Percentiles rank a stretch among this genome's conserved stretches.
Evolutionary conservation across 768 basidiomycete species (phyloP).

Genomic region (Glaciozyma antarctica): DNA sequence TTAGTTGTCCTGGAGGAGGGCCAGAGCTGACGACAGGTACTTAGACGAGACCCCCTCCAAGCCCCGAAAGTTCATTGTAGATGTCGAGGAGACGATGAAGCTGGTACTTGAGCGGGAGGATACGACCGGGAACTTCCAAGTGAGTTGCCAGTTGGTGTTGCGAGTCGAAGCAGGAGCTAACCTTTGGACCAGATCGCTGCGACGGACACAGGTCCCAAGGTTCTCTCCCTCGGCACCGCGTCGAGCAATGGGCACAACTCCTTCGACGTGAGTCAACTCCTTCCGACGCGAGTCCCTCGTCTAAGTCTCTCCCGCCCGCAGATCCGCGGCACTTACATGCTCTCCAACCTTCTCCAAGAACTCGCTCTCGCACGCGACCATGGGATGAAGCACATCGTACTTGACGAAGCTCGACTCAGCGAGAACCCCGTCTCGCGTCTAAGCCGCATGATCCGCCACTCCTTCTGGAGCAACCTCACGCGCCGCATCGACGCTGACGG

Average conservation of each 20-base stretch:
- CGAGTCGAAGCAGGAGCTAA: background rate
- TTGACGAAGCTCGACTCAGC: conserved; percentile 94
- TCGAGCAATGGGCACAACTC: conserved; percentile 97
- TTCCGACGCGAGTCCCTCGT: too few species aligned
- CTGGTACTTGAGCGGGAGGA: conserved; percentile 96
- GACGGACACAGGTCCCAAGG: conserved; percentile 91
- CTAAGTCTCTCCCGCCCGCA: background rate
- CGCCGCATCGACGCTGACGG: conserved; percentile 95
- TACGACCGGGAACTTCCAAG: conserved; percentile 78
- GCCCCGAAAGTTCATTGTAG: conserved; percentile 84
- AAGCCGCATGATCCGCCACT: conserved; percentile 68
- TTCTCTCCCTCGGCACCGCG: conserved; percentile 89
- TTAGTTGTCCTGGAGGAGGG: background rate
- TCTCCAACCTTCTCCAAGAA: conserved; percentile 97
- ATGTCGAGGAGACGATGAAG: conserved; percentile 95
- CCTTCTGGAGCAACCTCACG: conserved; percentile 96
- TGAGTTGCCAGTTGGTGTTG: conserved; percentile 25
- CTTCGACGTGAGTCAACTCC: conserved; percentile 72
- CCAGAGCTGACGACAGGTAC: background rate
- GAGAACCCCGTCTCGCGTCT: conserved; percentile 97
- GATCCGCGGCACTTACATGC: conserved; percentile 90
- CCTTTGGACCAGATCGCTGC: conserved; percentile 57
- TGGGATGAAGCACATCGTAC: conserved; percentile 86
- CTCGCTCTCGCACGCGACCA: conserved; percentile 93
- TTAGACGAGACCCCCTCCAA: conserved; percentile 58